These are phyloP conservation scores for Coprinellus micaceus DNA, from an alignment of 768 basidiomycete species.

Conservation along the genomic window DNA sequence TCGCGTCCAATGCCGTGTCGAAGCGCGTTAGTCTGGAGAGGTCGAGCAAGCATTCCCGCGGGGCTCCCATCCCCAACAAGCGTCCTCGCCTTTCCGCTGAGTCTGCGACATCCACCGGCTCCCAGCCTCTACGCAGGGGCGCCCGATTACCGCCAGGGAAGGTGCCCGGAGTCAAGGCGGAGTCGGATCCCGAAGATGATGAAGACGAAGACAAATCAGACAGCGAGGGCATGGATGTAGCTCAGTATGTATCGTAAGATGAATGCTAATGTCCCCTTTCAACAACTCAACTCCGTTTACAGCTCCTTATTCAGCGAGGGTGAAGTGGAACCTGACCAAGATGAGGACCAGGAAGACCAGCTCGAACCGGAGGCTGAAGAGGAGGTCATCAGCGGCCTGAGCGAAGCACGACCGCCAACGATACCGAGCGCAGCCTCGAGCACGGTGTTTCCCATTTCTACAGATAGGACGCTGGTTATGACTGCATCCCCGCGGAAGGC, in stretches of 20 bases:
- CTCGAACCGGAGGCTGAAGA: background rate
- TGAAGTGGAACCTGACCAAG: background rate
- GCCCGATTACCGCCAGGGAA: background rate
- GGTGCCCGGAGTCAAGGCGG: background rate
- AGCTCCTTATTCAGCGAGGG: background rate
- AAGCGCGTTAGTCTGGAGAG: no score
- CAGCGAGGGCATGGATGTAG: background rate
- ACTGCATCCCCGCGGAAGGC: background rate
- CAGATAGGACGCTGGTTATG: background rate
- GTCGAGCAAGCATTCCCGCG: background rate
- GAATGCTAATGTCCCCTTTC: background rate
- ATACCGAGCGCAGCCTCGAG: background rate
- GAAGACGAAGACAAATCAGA: background rate
- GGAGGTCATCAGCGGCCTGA: background rate
- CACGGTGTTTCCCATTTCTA: background rate
- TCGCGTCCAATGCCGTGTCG: background rate
- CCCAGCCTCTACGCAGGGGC: background rate
- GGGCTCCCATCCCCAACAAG: background rate
- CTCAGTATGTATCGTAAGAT: background rate
- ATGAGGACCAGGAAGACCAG: background rate
- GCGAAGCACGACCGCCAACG: background rate
- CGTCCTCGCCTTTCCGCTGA: background rate
- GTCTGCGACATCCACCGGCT: background rate
- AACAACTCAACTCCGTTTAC: background rate
- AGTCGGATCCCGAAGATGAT: background rate